A percentile compares a stretch with the other conserved stretches of the same genome.
phyloP scores from a whole-genome alignment of 1,284 basidiomycete genomes.

The Butyriboletus appendiculatus region DNA sequence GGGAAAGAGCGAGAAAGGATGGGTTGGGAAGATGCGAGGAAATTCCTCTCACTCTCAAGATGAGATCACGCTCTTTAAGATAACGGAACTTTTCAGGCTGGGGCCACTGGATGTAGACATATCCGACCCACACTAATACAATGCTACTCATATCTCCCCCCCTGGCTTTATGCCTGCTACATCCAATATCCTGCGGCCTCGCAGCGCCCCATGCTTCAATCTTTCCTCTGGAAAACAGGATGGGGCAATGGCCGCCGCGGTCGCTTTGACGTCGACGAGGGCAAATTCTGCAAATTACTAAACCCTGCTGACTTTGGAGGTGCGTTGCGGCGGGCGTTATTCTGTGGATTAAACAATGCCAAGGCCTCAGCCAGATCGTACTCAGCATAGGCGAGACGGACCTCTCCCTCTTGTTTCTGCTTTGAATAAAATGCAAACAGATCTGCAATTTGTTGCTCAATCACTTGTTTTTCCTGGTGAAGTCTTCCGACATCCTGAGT shows the following conservation, averaged over 20 bases:
- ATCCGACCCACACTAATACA: conserved; percentile 16
- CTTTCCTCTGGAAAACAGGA: conserved; percentile 31
- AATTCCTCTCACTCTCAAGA: conserved; percentile 37
- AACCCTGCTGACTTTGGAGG: conserved; percentile 24
- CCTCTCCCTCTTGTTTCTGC: conserved; percentile 52
- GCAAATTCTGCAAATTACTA: conserved; percentile 33
- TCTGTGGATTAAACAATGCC: conserved; percentile 17
- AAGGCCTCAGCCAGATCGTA: not conserved
- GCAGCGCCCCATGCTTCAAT: conserved; percentile 7
- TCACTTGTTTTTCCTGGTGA: conserved; percentile 67
- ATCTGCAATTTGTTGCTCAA: conserved; percentile 76
- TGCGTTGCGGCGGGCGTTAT: conserved; percentile 26
- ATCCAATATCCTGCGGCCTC: not conserved
- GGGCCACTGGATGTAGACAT: conserved; percentile 7
- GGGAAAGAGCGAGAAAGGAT: conserved; percentile 84
- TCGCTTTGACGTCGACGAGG: conserved; percentile 21
- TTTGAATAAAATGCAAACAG: conserved; percentile 73
- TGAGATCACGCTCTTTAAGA: conserved; percentile 4
- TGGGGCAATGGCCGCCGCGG: conserved; percentile 34
- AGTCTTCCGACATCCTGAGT: conserved; percentile 73
- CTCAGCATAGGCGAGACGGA: conserved; percentile 18
- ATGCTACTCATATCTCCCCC: not conserved
- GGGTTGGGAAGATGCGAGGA: conserved; percentile 57
- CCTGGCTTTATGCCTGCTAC: not conserved
- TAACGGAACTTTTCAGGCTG: not conserved